These are phyloP conservation scores for Ganoderma lingzhi DNA, from an alignment of 1,284 basidiomycete genomes.

Conservation along the genomic window DNA sequence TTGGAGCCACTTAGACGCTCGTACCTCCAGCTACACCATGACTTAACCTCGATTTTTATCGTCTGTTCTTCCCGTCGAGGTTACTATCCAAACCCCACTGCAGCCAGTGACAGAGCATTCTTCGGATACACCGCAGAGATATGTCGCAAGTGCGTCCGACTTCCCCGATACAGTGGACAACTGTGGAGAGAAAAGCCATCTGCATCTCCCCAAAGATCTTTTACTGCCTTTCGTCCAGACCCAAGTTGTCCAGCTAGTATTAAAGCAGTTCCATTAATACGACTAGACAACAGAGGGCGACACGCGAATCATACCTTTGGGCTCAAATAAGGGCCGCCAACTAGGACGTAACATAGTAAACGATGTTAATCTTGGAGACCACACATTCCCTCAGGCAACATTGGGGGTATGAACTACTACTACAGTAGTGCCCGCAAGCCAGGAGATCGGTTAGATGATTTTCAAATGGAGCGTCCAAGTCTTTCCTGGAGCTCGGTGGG, in stretches of 20 bases:
- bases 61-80: not conserved
- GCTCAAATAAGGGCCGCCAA: conserved; percentile 51
- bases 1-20: too few species aligned
- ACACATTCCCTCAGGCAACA: conserved; percentile 58
- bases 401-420: conserved; percentile 65
- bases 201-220: conserved; percentile 61
- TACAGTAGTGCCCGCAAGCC: conserved; percentile 50
- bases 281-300: too few species aligned
- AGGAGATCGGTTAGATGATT: conserved; percentile 52
- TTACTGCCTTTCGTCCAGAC: conserved; percentile 56
- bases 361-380: conserved; percentile 57
- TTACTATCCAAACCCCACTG: not conserved
- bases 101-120: too few species aligned
- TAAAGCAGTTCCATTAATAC: too few species aligned
- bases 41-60: not conserved
- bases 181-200: conserved; percentile 57
- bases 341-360: conserved; percentile 69
- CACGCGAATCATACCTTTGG: conserved; percentile 44
- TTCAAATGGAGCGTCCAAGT: conserved; percentile 68
- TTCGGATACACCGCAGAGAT: too few species aligned
- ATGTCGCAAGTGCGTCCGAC: too few species aligned
- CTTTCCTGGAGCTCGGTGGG: too few species aligned
- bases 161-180: conserved; percentile 51
- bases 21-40: too few species aligned
- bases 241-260: conserved; percentile 38